Evolutionary conservation across 2,329 filamentous ascomycete species (phyloP), one percentile per base, ranked within the genome.

Genomic region (Fusarium lateritium): DNA sequence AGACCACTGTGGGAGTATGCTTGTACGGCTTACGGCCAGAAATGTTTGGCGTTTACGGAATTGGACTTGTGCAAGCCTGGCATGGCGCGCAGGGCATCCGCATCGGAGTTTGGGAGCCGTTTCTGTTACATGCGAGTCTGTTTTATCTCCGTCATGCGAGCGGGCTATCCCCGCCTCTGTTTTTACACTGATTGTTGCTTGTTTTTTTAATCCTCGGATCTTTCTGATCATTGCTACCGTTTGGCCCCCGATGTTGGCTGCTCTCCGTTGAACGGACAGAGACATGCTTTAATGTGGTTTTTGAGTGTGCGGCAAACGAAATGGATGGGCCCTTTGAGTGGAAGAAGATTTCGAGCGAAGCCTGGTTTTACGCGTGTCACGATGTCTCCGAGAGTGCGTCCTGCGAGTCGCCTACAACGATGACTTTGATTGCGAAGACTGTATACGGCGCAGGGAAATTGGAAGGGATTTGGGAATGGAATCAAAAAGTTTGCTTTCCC

Each of bases 261-360:
- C 59, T 71, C 62, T 52, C 67, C 69, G 72, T 75, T 74, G 72
- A 74, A 58, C 72, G 72, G 72, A 54, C 60, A 65, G 72, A 67
- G 58, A 38, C 51, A 59, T 54, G 52, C 56, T 62, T 55, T 70
- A 69, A 62, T 66, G 42, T 51, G 64, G 69, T 57, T 42, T 50
- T 42, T 39, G 45, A n/a, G 50, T 40, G 49, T 43, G 67, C 36
- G 62, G 44, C 54, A 52, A 46, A 47, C 39, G 50, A 70, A 62
- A 28, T 44, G 46, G 49, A 68, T 33, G 43, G 62, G 34, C 38
- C 53, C 33, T 53, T 39, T 60, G 40, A 21, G 39, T 33, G 39
- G 62, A 56, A 49, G 58, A 45, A 49, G 59, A 2, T 28, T 40
- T 62, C 55, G 64, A 67, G 63, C 52, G 57, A 59, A 60, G 56